Base-by-base conservation (phyloP, 768 basidiomycete genomes). In the Lyophyllum atratum region DNA sequence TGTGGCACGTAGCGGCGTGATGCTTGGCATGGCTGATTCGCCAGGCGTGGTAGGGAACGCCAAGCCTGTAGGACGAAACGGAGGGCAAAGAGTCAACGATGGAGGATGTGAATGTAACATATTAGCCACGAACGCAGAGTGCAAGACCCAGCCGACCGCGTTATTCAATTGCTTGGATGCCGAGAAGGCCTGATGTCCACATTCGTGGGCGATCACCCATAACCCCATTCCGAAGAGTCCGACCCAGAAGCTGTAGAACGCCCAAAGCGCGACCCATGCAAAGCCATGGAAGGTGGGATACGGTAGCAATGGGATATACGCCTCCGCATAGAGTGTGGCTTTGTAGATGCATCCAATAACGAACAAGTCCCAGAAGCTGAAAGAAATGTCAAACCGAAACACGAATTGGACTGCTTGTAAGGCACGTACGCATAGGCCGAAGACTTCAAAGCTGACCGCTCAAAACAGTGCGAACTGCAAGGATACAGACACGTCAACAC, bases 41-140 rank as follows among this genome's bases (percentile, higher is more conserved):
- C 96, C 95, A 98, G 5, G 93, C 92, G 69, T 98, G 94, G 76
- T 93, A 99, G 4, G 96, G 96, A 12, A 98, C 96, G 48, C 95
- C 31, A 6, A 33, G 31, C 12, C 31, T 33, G 31, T 33, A 33
- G 6, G 31, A 33, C 6, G 31, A 33, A 33, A n/a, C n/a, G n/a
- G n/a, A n/a, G n/a, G n/a, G n/a, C n/a, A n/a, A n/a, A n/a, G n/a
- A n/a, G n/a, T 22, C n/a, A 29, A 45, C n/a, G n/a, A 37, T 19
- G 11, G 22, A 31, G 19, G 22, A 49, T 14, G 39, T 19, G 14
- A 40, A 28, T 29, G 19, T 11, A 2, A 24, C 25, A 15, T 3
- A 12, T 28, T 47, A 0, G 48, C 1, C 39, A 69, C 85, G 58
- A 60, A 89, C 86, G 78, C 79, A 42, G 90, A 92, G 70, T 93